Base-by-base conservation (phyloP, 1,284 basidiomycete species). In the Veloboletus limbatus region DNA sequence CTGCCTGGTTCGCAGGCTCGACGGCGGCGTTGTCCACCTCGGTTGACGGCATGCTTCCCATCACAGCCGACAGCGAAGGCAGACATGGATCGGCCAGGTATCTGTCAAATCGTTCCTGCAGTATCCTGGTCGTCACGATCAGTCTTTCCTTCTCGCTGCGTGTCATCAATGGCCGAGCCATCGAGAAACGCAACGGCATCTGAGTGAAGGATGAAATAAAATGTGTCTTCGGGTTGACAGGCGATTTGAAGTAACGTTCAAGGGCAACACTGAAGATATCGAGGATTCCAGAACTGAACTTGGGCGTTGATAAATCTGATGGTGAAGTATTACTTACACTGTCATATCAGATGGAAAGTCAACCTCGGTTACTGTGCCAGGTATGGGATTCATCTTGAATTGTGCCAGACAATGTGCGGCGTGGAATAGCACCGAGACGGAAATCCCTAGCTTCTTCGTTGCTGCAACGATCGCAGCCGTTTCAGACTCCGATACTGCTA, bases 341-440 rank as follows among this genome's bases (percentile, higher is more conserved):
- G 43, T 45, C 28, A 1, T 0, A n/a, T 11, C n/a, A 3, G 56
- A 26, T 10, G 57, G 38, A 24, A 61, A 62, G 40, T 54, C 51
- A 24, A 52, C 51, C 4, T 61, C 54, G n/a, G 56, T 35, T 16
- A 2, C 9, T n/a, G 30, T 16, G 24, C 21, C 56, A 13, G 36
- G 36, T 7, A 45, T 16, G 2, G 58, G 58, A 38, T 61, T 59
- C 54, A 58, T 54, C 38, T 43, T 59, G 45, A 54, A 22, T 36
- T 49, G 50, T 0, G 56, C 56, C 18, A 58, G 34, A 34, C 48
- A 57, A 13, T 59, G 45, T 20, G 59, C 58, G 8, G 56, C 58
- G 2, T 52, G 40, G 36, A 61, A 57, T n/a, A 61, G 31, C 9
- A 31, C 0, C 7, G 59, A 47, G 13, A 57, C 17, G 6, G 54